Evolutionary conservation across 192 early-diverging fungal genomes (phyloP).

Genomic region (Entophlyctis helioformis): DNA sequence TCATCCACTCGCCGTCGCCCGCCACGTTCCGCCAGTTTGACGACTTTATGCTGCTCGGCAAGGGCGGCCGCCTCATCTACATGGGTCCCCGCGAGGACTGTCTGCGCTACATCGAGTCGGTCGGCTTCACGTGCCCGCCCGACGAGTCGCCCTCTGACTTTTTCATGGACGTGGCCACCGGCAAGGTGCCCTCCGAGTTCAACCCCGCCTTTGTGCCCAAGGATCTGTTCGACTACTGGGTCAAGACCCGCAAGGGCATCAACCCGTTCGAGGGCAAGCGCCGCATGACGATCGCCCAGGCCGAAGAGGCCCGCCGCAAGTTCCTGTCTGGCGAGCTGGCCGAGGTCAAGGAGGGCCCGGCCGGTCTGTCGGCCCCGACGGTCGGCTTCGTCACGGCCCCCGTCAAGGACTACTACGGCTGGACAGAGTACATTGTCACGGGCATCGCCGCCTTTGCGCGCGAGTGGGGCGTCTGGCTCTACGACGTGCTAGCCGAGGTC

Average conservation of each 20-base stretch:
- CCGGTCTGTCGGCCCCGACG: too few relatives aligned
- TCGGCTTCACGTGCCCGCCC: slow-evolving; percentile 28
- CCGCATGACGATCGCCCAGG: slow-evolving; percentile 4
- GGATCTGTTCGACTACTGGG: slow-evolving; percentile 35
- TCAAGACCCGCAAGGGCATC: neutral
- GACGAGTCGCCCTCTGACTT: slow-evolving; percentile 41
- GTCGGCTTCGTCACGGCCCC: too few relatives aligned
- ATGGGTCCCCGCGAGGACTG: slow-evolving; percentile 42
- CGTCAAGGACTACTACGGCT: neutral
- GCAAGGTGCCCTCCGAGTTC: slow-evolving; percentile 26
- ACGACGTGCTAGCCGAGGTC: slow-evolving; percentile 2
- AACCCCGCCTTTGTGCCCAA: slow-evolving; percentile 24
- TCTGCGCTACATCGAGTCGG: slow-evolving; percentile 29
- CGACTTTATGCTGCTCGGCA: slow-evolving; percentile 59
- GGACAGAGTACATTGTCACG: neutral
- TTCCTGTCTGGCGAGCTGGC: too few relatives aligned
- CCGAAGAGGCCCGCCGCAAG: neutral
- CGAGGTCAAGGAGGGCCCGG: too few relatives aligned
- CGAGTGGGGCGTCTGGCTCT: neutral
- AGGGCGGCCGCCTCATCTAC: slow-evolving; percentile 54
- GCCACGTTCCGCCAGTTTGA: slow-evolving; percentile 58
- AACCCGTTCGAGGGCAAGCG: neutral
- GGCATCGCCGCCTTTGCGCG: neutral
- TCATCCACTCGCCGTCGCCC: slow-evolving; percentile 59
- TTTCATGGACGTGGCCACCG: slow-evolving; percentile 57